Evolutionary conservation across 768 basidiomycete species (phyloP), one percentile per base, ranked within the genome.

Genomic region (Tremella mesenterica): DNA sequence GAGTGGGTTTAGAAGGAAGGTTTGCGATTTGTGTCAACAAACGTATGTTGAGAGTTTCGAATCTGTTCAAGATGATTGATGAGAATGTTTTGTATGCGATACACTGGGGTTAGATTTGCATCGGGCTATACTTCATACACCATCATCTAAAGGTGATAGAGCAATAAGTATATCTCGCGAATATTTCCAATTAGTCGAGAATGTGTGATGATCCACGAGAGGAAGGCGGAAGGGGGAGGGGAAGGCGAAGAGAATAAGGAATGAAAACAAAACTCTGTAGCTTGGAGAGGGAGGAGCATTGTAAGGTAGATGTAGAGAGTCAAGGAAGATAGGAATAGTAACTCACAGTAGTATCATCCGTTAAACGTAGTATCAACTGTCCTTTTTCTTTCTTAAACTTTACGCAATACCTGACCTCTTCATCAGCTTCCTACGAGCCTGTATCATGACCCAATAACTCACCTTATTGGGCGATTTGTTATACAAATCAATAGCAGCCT

Each of bases 21-120:
- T 65, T 67, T 33, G 69, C 59, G 53, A 73, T 69, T 50, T 63
- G 59, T 3, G 61, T 62, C 14, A 73, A 54, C 48, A 95, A 77
- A 6, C 85, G 82, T 38, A 86, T 79, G 69, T 93, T 95, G 56
- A 97, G 79, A 6, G 84, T 80, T 74, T 96, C 91, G 76, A 97
- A 96, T 61, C 92, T 86, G 78, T 96, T 95, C 59, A 97, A 83
- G 75, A 88, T 89, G 69, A 93, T 84, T 47, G 87, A 88, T 2
- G 91, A 95, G 63, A 85, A 83, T 1, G 92, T 93, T 74, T 92
- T 90, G 79, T 93, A 96, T 74, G 92, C 95, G 63, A 96, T 79
- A 72, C 90, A 93, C 93, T 97, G 46, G 21, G 3, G 25, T 18
- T 16, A 31, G 43, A n/a, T n/a, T n/a, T n/a, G n/a, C n/a, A n/a